phyloP scores from a whole-genome alignment of 768 basidiomycete species.

The Lyophyllum decastes region DNA sequence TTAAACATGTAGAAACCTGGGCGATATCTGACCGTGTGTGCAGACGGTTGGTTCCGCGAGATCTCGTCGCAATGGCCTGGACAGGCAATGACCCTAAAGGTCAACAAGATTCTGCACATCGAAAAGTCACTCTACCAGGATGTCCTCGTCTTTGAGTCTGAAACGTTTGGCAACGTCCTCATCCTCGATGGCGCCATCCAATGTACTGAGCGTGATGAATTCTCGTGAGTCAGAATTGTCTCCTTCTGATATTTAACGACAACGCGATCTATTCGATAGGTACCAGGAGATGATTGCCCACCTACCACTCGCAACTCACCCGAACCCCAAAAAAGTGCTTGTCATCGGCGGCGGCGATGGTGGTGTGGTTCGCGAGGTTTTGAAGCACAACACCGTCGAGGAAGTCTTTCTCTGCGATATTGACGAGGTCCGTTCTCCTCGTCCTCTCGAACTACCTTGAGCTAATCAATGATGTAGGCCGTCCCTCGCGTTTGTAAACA shows the following conservation, averaged over 20 bases:
- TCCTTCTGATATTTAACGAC: neutral
- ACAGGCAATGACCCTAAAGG: conserved; percentile 96
- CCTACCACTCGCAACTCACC: conserved; percentile 93
- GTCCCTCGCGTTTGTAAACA: conserved; percentile 93
- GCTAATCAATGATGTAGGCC: conserved; percentile 49
- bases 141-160: conserved; percentile 95
- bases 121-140: conserved; percentile 96
- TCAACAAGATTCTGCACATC: conserved; percentile 91
- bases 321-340: conserved; percentile 92
- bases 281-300: conserved; percentile 99
- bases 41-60: conserved; percentile 96
- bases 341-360: conserved; percentile 99
- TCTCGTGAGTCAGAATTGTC: conserved; percentile 68
- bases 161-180: conserved; percentile 96
- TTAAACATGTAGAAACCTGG: neutral
- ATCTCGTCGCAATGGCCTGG: conserved; percentile 96
- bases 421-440: conserved; percentile 67
- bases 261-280: conserved; percentile 38
- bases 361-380: conserved; percentile 94
- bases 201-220: conserved; percentile 97
- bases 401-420: conserved; percentile 96
- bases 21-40: neutral
- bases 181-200: conserved; percentile 95
- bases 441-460: neutral
- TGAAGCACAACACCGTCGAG: conserved; percentile 91